phyloP scores from a whole-genome alignment of 805 yeast genomes.

The Wickerhamiella nectarea region DNA sequence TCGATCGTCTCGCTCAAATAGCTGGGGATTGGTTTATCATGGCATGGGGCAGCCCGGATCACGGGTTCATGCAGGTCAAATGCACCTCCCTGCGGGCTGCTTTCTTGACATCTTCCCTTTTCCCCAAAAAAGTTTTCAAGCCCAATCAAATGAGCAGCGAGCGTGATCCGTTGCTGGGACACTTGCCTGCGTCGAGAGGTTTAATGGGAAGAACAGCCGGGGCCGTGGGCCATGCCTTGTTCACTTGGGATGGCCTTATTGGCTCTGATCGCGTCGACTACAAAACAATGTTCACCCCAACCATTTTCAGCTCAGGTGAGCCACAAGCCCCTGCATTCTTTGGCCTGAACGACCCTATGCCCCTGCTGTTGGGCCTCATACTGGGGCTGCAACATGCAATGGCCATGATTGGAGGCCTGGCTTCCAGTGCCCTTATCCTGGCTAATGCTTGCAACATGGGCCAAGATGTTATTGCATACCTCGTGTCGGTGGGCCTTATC shows the following conservation, averaged over 20 bases:
- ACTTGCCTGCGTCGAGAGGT: neutral
- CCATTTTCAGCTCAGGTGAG: slow-evolving; percentile 39
- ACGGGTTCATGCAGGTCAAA: neutral
- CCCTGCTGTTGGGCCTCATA: slow-evolving; percentile 54
- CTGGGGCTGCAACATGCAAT: slow-evolving; percentile 76
- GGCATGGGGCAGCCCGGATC: neutral
- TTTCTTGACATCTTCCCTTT: neutral
- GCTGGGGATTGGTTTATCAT: neutral
- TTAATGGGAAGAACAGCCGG: neutral
- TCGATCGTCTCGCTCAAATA: neutral
- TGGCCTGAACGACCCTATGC: slow-evolving; percentile 65
- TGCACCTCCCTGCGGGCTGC: neutral
- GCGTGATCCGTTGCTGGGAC: neutral
- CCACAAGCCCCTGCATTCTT: slow-evolving; percentile 34
- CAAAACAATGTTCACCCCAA: slow-evolving; percentile 67
- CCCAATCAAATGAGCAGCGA: neutral
- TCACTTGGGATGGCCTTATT: slow-evolving; percentile 62
- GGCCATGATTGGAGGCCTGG: slow-evolving; percentile 82
- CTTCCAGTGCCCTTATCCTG: slow-evolving; percentile 67
- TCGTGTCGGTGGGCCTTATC: slow-evolving; percentile 58
- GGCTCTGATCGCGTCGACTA: slow-evolving; percentile 65
- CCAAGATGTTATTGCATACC: slow-evolving; percentile 37
- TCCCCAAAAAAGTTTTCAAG: neutral
- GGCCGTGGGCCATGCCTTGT: slow-evolving; percentile 22
- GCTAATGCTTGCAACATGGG: slow-evolving; percentile 46